These are phyloP conservation scores for Ascomycota sp. DNA, from an alignment of 2,329 filamentous ascomycete species.

Conservation along the genomic window DNA sequence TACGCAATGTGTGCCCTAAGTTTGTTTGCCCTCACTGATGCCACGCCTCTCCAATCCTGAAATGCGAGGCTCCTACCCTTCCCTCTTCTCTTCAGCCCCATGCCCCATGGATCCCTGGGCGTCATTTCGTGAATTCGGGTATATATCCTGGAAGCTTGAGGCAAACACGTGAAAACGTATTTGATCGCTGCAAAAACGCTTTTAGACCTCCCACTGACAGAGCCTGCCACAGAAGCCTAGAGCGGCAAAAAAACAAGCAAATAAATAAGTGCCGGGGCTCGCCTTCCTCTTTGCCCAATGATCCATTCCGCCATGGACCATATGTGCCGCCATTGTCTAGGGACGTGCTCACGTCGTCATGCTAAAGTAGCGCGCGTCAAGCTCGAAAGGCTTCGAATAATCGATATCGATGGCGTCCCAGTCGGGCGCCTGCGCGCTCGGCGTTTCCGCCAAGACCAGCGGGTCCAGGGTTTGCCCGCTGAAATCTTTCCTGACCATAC, in stretches of 20 bases:
- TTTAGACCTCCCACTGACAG: neutral
- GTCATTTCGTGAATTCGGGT: constrained; percentile 5
- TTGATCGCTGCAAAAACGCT: constrained; percentile 1
- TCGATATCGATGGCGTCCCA: constrained; percentile 31
- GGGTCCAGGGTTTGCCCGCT: constrained; percentile 7
- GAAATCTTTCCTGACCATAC: constrained; percentile 7
- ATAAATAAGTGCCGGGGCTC: neutral
- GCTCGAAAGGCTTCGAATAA: constrained; percentile 30
- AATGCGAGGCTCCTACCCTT: too few species aligned
- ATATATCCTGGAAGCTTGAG: constrained; percentile 10
- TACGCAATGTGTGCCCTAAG: too few species aligned
- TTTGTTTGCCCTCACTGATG: too few species aligned
- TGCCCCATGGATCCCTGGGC: constrained; percentile 1
- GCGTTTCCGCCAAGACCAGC: constrained; percentile 9
- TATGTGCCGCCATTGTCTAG: too few species aligned
- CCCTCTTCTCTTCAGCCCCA: too few species aligned
- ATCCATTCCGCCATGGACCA: neutral
- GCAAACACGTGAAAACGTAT: constrained; percentile 2
- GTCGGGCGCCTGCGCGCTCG: constrained; percentile 8
- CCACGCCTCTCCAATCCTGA: too few species aligned
- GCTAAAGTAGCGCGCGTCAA: constrained; percentile 23
- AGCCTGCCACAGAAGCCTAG: too few species aligned
- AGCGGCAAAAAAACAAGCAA: neutral
- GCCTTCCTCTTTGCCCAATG: neutral
- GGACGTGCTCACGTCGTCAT: constrained; percentile 9